phyloP scores from a whole-genome alignment of 768 basidiomycete genomes.

The Tubosaeta sp. region DNA sequence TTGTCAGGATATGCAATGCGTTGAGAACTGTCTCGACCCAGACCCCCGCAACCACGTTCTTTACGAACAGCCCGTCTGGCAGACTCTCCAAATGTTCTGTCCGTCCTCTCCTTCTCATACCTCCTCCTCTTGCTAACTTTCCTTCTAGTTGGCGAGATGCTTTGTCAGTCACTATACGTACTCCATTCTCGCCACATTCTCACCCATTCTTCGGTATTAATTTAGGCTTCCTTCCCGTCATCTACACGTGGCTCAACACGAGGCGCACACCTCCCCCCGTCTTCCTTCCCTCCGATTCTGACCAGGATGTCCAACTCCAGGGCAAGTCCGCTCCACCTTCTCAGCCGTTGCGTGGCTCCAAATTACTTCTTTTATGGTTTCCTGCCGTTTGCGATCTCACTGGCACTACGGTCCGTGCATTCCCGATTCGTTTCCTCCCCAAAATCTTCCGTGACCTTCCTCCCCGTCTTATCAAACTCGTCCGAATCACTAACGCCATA shows the following conservation, averaged over 20 bases:
- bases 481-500: conserved; percentile 16
- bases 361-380: conserved; percentile 75
- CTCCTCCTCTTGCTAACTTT: conserved; percentile 31
- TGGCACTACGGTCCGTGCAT: conserved; percentile 72
- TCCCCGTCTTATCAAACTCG: conserved; percentile 4
- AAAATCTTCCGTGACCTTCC: conserved; percentile 2
- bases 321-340: conserved; percentile 28
- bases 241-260: conserved; percentile 62
- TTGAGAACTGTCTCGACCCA: conserved; percentile 79
- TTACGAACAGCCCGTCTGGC: conserved; percentile 95
- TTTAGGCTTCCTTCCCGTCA: conserved; percentile 79
- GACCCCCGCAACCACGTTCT: conserved; percentile 60
- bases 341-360: conserved; percentile 60
- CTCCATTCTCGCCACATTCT: conserved; percentile 15
- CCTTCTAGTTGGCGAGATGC: conserved; percentile 83
- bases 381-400: conserved; percentile 89
- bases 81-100: conserved; percentile 89
- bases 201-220: conserved; percentile 13
- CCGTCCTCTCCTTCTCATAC: conserved; percentile 32
- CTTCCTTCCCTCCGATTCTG: conserved; percentile 51
- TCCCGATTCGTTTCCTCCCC: conserved; percentile 13
- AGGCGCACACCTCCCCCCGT: conserved; percentile 45
- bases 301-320: conserved; percentile 37
- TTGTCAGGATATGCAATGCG: conserved; percentile 92
- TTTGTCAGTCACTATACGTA: conserved; percentile 54